phyloP scores from a whole-genome alignment of 306 rosid genomes.

The Cicer judaicum region DNA sequence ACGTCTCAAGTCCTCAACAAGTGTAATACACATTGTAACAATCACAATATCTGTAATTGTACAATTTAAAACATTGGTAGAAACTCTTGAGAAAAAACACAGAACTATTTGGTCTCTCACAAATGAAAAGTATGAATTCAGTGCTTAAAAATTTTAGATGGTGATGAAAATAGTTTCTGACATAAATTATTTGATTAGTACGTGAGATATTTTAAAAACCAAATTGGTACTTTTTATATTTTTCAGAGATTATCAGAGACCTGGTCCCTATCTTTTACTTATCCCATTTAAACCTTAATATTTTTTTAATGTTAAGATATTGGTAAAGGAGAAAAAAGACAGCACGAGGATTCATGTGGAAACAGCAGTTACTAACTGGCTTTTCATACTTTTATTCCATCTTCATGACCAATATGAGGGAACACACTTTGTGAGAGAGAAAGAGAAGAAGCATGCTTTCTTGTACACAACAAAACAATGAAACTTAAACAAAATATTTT shows the following conservation, averaged over 20 bases:
- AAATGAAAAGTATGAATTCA: too few species aligned
- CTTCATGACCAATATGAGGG: conserved; percentile 51
- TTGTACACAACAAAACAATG: conserved; percentile 64
- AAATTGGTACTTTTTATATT: too few species aligned
- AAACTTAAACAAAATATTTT: conserved; percentile 53
- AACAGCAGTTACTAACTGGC: conserved; percentile 62
- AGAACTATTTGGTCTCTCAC: too few species aligned
- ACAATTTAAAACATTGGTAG: background rate
- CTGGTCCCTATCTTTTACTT: too few species aligned
- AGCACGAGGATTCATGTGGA: conserved; percentile 81
- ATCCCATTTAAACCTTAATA: background rate
- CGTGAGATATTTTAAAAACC: too few species aligned
- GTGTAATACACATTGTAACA: too few species aligned
- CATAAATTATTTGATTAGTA: too few species aligned
- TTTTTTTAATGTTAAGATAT: conserved; percentile 38
- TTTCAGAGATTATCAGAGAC: too few species aligned
- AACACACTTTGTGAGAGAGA: conserved; percentile 25
- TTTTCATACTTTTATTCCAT: conserved; percentile 54
- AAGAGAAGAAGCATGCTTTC: conserved; percentile 48
- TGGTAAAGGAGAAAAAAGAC: conserved; percentile 52
- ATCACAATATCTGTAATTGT: too few species aligned
- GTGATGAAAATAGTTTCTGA: too few species aligned
- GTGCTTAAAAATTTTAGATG: too few species aligned
- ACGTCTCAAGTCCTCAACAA: too few species aligned
- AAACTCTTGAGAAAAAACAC: background rate